These are phyloP conservation scores for Suhomyces coccinellae DNA, from an alignment of 1,139 yeast species.

Conservation along the genomic window DNA sequence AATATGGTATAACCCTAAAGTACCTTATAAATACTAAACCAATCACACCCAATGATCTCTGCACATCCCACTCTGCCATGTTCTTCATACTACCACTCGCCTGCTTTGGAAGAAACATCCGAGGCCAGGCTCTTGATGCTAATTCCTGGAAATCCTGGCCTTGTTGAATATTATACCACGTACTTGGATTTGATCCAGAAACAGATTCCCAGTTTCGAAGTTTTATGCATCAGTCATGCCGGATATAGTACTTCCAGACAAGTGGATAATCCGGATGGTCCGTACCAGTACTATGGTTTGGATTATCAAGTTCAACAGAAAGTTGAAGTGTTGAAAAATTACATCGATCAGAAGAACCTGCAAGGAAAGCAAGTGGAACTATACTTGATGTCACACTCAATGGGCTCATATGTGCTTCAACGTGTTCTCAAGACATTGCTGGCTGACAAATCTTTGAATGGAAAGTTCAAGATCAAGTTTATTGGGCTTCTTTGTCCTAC, in stretches of 20 bases:
- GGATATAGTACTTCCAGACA: slow-evolving; percentile 45
- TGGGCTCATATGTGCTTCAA: slow-evolving; percentile 60
- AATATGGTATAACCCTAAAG: too few species aligned
- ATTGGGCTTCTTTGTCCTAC: slow-evolving; percentile 70
- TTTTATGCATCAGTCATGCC: slow-evolving; percentile 56
- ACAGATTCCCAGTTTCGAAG: slow-evolving; percentile 45
- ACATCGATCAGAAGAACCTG: slow-evolving; percentile 18
- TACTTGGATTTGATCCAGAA: slow-evolving; percentile 48
- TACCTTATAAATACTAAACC: neutral
- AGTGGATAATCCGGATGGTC: neutral
- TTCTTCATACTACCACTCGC: slow-evolving; percentile 31
- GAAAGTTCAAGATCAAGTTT: slow-evolving; percentile 30
- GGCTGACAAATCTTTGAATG: slow-evolving; percentile 22
- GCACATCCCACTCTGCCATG: slow-evolving; percentile 20
- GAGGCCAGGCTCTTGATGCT: slow-evolving; percentile 34
- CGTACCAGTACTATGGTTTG: slow-evolving; percentile 32
- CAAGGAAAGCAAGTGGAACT: slow-evolving; percentile 32
- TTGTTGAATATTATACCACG: slow-evolving; percentile 55
- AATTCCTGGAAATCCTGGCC: slow-evolving; percentile 71
- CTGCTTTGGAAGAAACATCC: slow-evolving; percentile 8
- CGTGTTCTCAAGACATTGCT: slow-evolving; percentile 37
- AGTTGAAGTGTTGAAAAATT: slow-evolving; percentile 33
- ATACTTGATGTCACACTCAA: slow-evolving; percentile 58
- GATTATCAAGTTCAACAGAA: slow-evolving; percentile 57
- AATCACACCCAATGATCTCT: neutral